Conservation (phyloP, 441 rosid species). For the Corymbia calophylla region DNA sequence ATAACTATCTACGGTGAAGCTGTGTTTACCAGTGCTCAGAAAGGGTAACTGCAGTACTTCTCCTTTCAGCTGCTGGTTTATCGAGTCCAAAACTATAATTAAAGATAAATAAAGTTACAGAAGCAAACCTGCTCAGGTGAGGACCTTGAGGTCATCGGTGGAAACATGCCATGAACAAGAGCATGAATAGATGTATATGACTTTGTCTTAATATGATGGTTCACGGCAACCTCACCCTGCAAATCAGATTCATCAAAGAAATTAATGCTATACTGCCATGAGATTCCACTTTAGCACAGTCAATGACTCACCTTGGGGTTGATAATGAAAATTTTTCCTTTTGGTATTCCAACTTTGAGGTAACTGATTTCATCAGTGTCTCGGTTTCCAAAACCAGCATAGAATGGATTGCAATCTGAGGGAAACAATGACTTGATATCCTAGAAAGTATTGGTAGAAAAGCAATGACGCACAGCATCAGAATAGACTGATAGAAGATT, state of each 20-base stretch:
- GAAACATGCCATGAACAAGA: conserved; percentile 90
- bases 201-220: conserved; percentile 65
- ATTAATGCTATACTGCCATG: neutral
- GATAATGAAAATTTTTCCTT: conserved; percentile 87
- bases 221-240: conserved; percentile 92
- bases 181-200: conserved; percentile 78
- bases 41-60: neutral
- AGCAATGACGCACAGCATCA: neutral
- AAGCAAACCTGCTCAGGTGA: conserved; percentile 64
- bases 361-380: conserved; percentile 98
- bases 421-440: conserved; percentile 90
- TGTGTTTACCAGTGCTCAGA: neutral
- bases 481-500: neutral
- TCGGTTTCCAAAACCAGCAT: conserved; percentile 99
- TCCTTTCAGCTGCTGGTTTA: neutral
- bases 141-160: conserved; percentile 24
- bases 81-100: neutral
- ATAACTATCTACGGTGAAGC: neutral
- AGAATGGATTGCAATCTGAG: conserved; percentile 79
- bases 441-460: conserved; percentile 24
- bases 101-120: neutral
- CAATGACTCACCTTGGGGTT: conserved; percentile 76
- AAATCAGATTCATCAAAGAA: neutral
- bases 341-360: conserved; percentile 92
- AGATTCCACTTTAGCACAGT: neutral